Conservation (phyloP, 768 basidiomycete genomes). For the Strobilomyces echinocephalus region DNA sequence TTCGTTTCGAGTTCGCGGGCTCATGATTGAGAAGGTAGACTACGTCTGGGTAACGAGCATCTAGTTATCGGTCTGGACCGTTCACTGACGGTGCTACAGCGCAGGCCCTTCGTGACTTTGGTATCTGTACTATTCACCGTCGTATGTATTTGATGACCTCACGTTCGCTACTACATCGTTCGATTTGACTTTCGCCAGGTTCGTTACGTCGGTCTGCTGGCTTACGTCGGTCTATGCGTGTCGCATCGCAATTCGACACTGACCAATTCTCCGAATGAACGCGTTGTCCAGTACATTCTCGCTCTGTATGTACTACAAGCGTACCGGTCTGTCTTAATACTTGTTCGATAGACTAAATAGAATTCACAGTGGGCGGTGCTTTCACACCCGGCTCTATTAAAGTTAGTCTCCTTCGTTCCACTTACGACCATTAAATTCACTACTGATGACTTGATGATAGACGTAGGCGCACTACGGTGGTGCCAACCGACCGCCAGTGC, state of each 20-base stretch:
- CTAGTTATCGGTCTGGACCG: not conserved
- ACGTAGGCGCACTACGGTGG: not conserved
- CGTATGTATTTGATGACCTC: not conserved
- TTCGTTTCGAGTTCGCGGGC: not conserved
- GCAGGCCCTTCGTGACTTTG: not conserved
- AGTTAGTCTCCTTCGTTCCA: not conserved
- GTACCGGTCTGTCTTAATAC: not conserved
- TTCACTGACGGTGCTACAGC: not conserved
- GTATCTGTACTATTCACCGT: not conserved
- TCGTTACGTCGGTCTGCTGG: not conserved
- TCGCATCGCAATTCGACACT: not conserved
- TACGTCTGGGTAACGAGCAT: not conserved
- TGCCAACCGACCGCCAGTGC: too few relatives aligned
- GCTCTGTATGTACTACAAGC: not conserved
- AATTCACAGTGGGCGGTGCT: constrained; percentile 23
- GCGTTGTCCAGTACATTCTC: not conserved
- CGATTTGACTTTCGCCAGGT: not conserved
- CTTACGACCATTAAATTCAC: not conserved
- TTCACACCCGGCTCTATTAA: not conserved
- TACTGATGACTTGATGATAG: not conserved
- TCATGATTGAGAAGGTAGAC: not conserved
- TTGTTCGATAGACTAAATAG: not conserved
- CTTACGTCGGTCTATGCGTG: not conserved
- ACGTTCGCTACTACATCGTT: not conserved
- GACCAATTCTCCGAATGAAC: not conserved